Base-by-base conservation (phyloP, 2,329 filamentous ascomycete genomes). In the Claviceps purpurea region DNA sequence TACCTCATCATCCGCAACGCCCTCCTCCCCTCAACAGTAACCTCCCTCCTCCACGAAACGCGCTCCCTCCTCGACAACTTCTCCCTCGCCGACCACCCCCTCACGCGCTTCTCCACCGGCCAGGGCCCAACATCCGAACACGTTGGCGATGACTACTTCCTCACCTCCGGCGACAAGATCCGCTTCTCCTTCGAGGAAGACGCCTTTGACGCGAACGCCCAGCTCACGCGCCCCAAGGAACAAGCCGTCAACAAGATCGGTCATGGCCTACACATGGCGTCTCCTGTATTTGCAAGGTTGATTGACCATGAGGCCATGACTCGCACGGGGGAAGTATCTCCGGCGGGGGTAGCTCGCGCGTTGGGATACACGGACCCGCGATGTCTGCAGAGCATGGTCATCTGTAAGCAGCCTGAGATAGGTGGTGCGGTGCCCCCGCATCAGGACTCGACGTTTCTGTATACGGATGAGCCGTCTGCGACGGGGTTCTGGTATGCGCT, bases 181-280 rank as follows among this genome's bases (percentile, higher is more conserved):
- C 85, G 89, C 54, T 97, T 94, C 77, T 97, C 97, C 77, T 94
- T 97, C 68, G 91, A 97, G 69, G 89, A 94, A 69, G 90, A 93
- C 68, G 91, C 91, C 57, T 91, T 96, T 66, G 74, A 84, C 61
- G 59, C 72, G 10, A 61, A 69, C 0, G 84, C 87, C 41, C 69
- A 72, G 1, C 79, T 97, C 3, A 72, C 71, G 11, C 89, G 90
- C 60, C 87, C 90, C 41, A 95, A 95, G 67, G 74, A 85, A 56
- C 79, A 76, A 51, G 88, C 93, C 51, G 86, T 98, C 64, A 98
- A 97, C 74, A 88, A 90, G 70, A 89, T 89, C 63, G 85, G 87
- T 2, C 85, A 95, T 65, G 82, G 81, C 59, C 75, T 95, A 52
- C 85, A 95, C 70, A 70, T 70, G 7, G 72, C 85, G 10, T 87